Evolutionary conservation across 768 basidiomycete genomes (phyloP), one percentile per base, ranked within the genome.

Genomic region (Serendipita sp.): DNA sequence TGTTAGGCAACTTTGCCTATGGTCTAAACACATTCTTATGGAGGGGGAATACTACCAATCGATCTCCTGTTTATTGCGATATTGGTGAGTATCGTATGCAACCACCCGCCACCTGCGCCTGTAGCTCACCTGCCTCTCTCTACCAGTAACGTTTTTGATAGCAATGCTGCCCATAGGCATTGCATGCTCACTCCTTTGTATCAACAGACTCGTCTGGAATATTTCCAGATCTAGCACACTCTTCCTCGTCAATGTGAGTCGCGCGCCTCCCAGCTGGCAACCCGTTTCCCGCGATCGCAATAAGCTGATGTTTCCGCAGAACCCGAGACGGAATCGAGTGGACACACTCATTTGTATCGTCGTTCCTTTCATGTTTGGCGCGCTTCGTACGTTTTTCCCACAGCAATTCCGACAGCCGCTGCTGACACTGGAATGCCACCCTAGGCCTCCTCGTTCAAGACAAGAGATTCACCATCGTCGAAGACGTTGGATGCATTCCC

Each of bases 171-270:
- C 56, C 56, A 60, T 60, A 36, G 56, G 56, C 7, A 60, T 60
- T n/a, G 23, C 56, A 35, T 60, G 56, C 34, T 60, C 56, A 0
- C 56, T 60, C 56, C 35, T 60, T 30, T 60, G 56, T 60, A 60
- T 60, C 56, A 60, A 60, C 35, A 60, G 16, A 30, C 56, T 60
- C 56, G 56, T 60, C 34, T 60, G 23, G 28, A 60, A 60, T 32
- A 60, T 60, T 10, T 60, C 56, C 56, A 30, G 35, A 60, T 60
- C 11, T 10, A 28, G 23, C 28, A 60, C 56, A 10, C 56, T 60
- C 28, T 32, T 36, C 11, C 23, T 60, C 56, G 10, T 8, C 16
- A 30, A 36, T 60, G 56, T 60, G 34, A n/a, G 56, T 60, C 16
- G 13, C 8, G 18, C 16, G 7, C 8, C n/a, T 51, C 16, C 5